Conservation (phyloP, 129 eudicot species). For the Tagetes patula region DNA sequence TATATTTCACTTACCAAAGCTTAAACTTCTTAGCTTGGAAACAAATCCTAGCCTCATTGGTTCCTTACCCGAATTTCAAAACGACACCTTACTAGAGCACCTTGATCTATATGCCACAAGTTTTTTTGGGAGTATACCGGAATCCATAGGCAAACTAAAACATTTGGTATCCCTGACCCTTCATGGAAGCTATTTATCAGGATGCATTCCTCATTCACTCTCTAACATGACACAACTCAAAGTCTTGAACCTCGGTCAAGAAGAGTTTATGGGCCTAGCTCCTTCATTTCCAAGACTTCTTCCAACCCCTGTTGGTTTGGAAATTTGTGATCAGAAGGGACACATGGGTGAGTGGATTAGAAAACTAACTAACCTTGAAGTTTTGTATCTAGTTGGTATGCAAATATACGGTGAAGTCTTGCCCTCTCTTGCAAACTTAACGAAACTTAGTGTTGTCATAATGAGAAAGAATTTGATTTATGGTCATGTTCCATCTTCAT, state of each 20-base stretch:
- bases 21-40: constrained; percentile 5
- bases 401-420: constrained; percentile 21
- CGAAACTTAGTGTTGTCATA: constrained; percentile 11
- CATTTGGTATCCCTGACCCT: not conserved
- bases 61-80: constrained; percentile 26
- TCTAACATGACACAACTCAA: constrained; percentile 35
- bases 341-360: constrained; percentile 14
- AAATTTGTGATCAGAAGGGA: not conserved
- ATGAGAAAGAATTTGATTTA: not conserved
- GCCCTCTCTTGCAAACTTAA: constrained; percentile 32
- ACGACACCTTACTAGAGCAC: constrained; percentile 16
- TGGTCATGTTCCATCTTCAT: constrained; percentile 28
- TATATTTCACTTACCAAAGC: constrained; percentile 28
- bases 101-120: not conserved
- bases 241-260: not conserved
- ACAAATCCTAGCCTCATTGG: constrained; percentile 24
- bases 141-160: constrained; percentile 30
- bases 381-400: not conserved
- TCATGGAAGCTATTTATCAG: not conserved
- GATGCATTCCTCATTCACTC: constrained; percentile 31
- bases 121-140: constrained; percentile 33
- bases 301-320: not conserved
- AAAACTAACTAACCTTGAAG: constrained; percentile 12
- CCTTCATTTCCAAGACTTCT: constrained; percentile 13
- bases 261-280: not conserved